Evolutionary conservation across 352 stramenopile genomes (phyloP), one percentile per base, ranked within the genome.

Genomic region (Pythium myriotylum): DNA sequence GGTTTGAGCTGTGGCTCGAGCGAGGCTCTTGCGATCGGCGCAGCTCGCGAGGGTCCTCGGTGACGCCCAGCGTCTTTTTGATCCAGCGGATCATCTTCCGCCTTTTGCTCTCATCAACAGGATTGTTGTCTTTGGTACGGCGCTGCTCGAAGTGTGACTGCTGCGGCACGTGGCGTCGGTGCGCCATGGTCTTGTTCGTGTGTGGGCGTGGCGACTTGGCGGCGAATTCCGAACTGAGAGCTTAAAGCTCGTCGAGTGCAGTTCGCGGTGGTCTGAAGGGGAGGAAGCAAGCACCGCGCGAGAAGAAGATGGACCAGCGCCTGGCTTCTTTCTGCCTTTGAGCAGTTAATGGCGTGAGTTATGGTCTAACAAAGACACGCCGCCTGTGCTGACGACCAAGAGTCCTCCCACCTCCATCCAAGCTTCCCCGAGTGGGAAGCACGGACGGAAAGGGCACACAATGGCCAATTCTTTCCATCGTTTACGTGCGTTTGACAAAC

Each of bases 71-170:
- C 40, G 55, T 55, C 55, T 69, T 69, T 16, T 69, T 69, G 50
- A 69, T 47, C 62, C 62, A 69, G 26, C 62, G 62, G 26, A 69
- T 57, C 62, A 69, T 65, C 54, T 65, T 65, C 29, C 62, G 62
- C 10, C 62, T 47, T 49, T 69, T 69, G 50, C 33, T 24, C 45
- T 69, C 62, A 26, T 69, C 62, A 0, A 12, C 27, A 2, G n/a
- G 13, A 7, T 57, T 48, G n/a, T 5, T 46, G n/a, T 59, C 58
- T 14, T 41, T 52, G 13, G 58, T 59, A 5, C 52, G 52, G 17
- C 52, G 52, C 52, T 59, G 52, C 52, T 59, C 52, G 32, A 39
- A 59, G 52, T 59, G 41, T 2, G 40, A 13, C 47, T 27, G 47
- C 47, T 32, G 27, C 20, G 47, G 17, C 26, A 33, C 47, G 40